These are phyloP conservation scores for Aspergillus egyptiacus DNA, from an alignment of 495 filamentous ascomycete genomes.

Conservation along the genomic window DNA sequence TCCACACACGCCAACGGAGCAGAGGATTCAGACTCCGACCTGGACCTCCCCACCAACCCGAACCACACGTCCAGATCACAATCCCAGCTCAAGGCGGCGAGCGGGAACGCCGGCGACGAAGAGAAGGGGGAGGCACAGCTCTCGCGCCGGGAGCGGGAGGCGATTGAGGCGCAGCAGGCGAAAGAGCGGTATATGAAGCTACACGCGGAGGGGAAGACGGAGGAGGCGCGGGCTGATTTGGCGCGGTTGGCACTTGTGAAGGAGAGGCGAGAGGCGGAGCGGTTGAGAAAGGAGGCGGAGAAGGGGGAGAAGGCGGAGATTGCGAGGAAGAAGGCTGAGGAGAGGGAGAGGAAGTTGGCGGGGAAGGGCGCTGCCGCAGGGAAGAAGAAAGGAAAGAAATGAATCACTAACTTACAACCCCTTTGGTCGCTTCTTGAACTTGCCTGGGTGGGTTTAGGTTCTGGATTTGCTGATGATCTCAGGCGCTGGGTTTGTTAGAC, in stretches of 20 bases:
- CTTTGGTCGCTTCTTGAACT: too few relatives aligned
- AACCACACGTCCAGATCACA: conserved; percentile 75
- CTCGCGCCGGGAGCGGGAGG: conserved; percentile 81
- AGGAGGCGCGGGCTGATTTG: conserved; percentile 90
- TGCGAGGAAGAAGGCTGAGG: conserved; percentile 42
- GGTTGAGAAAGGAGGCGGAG: conserved; percentile 72
- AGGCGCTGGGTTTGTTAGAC: too few relatives aligned
- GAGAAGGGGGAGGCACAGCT: conserved; percentile 44
- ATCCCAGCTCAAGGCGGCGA: conserved; percentile 40
- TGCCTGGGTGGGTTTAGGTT: too few relatives aligned
- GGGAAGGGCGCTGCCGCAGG: conserved; percentile 31
- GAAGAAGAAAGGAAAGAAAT: conserved; percentile 32
- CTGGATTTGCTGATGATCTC: too few relatives aligned
- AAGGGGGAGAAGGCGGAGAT: conserved; percentile 65
- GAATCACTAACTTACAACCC: background rate
- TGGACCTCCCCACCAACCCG: conserved; percentile 75
- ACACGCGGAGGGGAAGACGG: conserved; percentile 93
- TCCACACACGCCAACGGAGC: conserved; percentile 20
- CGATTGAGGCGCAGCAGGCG: conserved; percentile 77
- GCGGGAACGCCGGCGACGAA: conserved; percentile 34
- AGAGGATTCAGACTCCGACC: conserved; percentile 49
- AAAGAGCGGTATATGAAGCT: conserved; percentile 90
- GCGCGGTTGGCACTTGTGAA: conserved; percentile 73
- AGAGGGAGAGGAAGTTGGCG: conserved; percentile 35
- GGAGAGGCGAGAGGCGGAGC: conserved; percentile 81